phyloP scores from a whole-genome alignment of 371 early-diverging fungal genomes.

The Batkoa obscura region DNA sequence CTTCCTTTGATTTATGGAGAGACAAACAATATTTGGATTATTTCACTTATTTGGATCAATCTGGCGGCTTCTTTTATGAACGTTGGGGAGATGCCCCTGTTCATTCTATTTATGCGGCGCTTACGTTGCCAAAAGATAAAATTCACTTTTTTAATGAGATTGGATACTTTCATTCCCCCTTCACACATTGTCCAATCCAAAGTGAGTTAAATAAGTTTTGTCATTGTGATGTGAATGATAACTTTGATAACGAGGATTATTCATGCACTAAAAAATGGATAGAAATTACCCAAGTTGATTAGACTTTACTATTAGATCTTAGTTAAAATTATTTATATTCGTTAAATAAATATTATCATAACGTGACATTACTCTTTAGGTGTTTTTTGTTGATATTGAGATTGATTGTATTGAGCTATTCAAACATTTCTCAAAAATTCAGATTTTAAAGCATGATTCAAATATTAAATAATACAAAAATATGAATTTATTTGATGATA shows the following conservation, averaged over 20 bases:
- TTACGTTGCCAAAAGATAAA: constrained; percentile 41
- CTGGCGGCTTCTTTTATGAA: constrained; percentile 90
- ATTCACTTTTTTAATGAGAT: constrained; percentile 80
- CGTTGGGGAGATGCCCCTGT: constrained; percentile 96
- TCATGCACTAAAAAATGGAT: constrained; percentile 9
- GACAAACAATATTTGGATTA: constrained; percentile 39
- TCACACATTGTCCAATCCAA: constrained; percentile 40
- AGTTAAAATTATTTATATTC: no score
- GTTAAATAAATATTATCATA: no score
- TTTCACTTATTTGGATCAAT: constrained; percentile 65
- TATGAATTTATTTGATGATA: no score
- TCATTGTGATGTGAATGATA: constrained; percentile 33
- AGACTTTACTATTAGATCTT: no score
- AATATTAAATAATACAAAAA: no score
- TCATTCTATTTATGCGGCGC: constrained; percentile 59
- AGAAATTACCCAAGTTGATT: no score
- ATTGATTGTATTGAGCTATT: no score
- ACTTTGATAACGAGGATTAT: constrained; percentile 21
- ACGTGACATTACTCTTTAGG: no score
- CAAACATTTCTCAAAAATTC: no score
- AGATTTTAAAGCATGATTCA: no score
- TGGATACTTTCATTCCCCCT: constrained; percentile 50
- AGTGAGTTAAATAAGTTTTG: constrained; percentile 30
- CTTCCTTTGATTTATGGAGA: constrained; percentile 60
- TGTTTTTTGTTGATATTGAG: no score